Evolutionary conservation across 257 asterid species (phyloP).

Genomic region (Oldenlandia corymbosa): DNA sequence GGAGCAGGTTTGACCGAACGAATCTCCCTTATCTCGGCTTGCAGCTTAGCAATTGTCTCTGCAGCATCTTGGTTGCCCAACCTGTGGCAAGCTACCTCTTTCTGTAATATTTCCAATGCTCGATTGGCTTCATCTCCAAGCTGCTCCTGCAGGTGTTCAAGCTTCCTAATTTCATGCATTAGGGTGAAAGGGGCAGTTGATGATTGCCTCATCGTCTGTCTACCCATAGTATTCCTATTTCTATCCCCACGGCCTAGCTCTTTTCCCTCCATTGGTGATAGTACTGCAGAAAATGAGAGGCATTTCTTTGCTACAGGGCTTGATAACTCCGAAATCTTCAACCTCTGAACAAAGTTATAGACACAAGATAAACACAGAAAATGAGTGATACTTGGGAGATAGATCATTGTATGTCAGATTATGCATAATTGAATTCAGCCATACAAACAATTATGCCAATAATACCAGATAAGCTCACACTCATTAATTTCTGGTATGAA

Average conservation of each 20-base stretch:
- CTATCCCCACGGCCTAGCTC: constrained; percentile 34
- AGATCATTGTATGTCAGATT: neutral
- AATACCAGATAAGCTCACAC: neutral
- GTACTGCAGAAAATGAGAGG: constrained; percentile 73
- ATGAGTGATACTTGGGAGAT: neutral
- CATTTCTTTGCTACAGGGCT: constrained; percentile 67
- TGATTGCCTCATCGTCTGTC: constrained; percentile 82
- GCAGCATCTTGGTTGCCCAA: constrained; percentile 97
- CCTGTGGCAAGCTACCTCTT: constrained; percentile 91
- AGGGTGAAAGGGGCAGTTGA: constrained; percentile 83
- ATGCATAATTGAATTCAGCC: neutral
- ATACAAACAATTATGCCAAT: neutral
- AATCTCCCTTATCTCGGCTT: constrained; percentile 85
- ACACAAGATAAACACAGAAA: constrained; percentile 5
- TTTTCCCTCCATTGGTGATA: constrained; percentile 56
- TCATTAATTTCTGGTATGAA: neutral
- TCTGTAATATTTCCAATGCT: constrained; percentile 89
- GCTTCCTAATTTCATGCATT: constrained; percentile 90
- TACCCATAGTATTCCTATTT: constrained; percentile 50
- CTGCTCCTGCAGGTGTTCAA: constrained; percentile 97
- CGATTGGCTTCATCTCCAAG: constrained; percentile 89
- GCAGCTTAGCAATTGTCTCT: constrained; percentile 89
- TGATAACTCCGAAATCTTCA: constrained; percentile 41
- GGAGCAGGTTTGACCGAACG: constrained; percentile 41
- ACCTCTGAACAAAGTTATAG: constrained; percentile 31